Evolutionary conservation across 2,329 filamentous ascomycete species (phyloP), one percentile per base, ranked within the genome.

Genomic region (Cladophialophora carrionii): DNA sequence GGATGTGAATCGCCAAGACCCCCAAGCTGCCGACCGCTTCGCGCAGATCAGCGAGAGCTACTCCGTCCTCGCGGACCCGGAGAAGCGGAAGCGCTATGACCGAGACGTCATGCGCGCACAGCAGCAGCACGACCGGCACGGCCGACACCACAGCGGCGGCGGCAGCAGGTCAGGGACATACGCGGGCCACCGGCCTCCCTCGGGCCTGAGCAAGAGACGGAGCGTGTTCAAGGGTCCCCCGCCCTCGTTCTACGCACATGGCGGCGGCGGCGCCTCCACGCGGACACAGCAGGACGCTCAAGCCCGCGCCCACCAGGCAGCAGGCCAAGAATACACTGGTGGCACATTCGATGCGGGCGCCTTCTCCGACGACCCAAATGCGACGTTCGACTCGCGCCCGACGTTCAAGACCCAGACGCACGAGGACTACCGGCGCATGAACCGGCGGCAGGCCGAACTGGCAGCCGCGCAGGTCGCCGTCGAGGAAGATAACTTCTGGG

Each of bases 21-120:
- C 90, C 4, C 75, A 80, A 64, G 90, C 93, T 68, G 83, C 88
- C 3, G 80, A 85, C 64, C 90, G 88, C 75, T 99, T 96, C 83
- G 87, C 92, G 77, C 84, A 87, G 71, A 89, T 97, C 75, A 90
- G 87, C 75, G 90, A 95, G 75, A 92, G 93, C 71, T 97, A 96
- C 82, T 83, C 87, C 64, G 78, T 90, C 52, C 89, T 97, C 64
- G 87, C 88, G 64, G 85, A 89, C 70, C 82, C 89, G 20, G 82
- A 87, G 22, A 92, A 92, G 74, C 91, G 93, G 73, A 83, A 87
- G 67, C 80, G 83, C 72, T 98, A 98, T 81, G 95, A 99, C 80
- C 88, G 87, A 57, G 78, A 81, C 66, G 75, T 79, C 62, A 76
- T 81, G 70, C 72, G 73, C 69, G 69, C 72, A 52, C 66, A 73